These are phyloP conservation scores for Fusarium mexicanum DNA, from an alignment of 2,329 filamentous ascomycete species.

Conservation along the genomic window DNA sequence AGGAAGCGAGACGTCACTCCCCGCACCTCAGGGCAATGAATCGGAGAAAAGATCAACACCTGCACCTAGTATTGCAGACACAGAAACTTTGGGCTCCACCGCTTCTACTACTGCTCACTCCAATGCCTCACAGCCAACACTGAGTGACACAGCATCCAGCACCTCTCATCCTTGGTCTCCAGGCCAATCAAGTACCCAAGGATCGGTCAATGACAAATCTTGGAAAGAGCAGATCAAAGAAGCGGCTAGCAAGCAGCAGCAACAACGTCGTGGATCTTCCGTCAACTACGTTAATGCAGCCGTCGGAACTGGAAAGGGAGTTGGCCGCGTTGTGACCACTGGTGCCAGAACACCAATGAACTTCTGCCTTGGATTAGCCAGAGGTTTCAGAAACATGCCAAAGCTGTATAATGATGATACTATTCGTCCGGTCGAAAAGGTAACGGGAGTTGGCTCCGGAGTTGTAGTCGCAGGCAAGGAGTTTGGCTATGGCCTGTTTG, in stretches of 20 bases:
- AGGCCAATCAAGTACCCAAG: slow-evolving; percentile 18
- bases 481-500: slow-evolving; percentile 80
- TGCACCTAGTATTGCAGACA: slow-evolving; percentile 12
- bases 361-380: slow-evolving; percentile 82
- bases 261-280: slow-evolving; percentile 29
- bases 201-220: slow-evolving; percentile 14
- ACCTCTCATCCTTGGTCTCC: slow-evolving; percentile 23
- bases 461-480: slow-evolving; percentile 81
- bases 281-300: slow-evolving; percentile 60
- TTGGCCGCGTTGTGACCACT: slow-evolving; percentile 78
- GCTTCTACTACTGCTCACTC: slow-evolving; percentile 21
- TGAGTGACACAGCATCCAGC: slow-evolving; percentile 37
- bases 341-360: slow-evolving; percentile 85
- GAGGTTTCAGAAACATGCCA: slow-evolving; percentile 89
- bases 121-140: slow-evolving; percentile 34
- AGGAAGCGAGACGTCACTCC: slow-evolving; percentile 9
- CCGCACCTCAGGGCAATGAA: slow-evolving; percentile 1
- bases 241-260: slow-evolving; percentile 16
- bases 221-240: slow-evolving; percentile 31
- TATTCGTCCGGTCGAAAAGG: slow-evolving; percentile 79
- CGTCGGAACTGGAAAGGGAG: slow-evolving; percentile 71
- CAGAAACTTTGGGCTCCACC: slow-evolving; percentile 3
- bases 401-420: slow-evolving; percentile 86
- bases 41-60: slow-evolving; percentile 8
- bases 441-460: slow-evolving; percentile 80